Conservation (phyloP, 1,284 basidiomycete genomes). For the Coniferiporia weirii region DNA sequence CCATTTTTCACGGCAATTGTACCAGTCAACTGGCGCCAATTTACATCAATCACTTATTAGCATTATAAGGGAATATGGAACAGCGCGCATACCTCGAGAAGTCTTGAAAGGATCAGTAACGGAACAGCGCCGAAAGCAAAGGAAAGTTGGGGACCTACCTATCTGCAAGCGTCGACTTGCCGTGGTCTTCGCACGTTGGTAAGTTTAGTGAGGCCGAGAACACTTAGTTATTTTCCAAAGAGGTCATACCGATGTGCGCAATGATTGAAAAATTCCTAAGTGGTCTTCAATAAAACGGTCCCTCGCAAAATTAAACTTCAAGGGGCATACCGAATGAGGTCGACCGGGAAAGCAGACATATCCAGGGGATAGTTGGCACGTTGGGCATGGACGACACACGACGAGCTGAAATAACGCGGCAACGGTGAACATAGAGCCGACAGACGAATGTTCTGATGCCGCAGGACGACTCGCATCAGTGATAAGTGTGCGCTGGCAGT, state of each 20-base stretch:
- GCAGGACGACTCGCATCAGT: not conserved
- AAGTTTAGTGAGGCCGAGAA: not conserved
- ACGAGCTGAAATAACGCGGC: not conserved
- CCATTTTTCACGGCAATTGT: constrained; percentile 72
- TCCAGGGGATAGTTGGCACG: constrained; percentile 27
- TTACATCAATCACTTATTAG: not conserved
- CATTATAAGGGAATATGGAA: not conserved
- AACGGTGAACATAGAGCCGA: not conserved
- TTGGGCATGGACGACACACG: not conserved
- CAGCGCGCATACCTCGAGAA: constrained; percentile 54
- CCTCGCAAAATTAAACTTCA: not conserved
- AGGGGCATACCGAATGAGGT: constrained; percentile 63
- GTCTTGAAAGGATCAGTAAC: constrained; percentile 31
- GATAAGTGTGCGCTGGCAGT: not conserved
- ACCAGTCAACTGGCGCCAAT: constrained; percentile 65
- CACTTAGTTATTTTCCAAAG: not conserved
- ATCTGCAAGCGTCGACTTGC: constrained; percentile 90
- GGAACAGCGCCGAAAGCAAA: not conserved
- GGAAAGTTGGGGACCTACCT: constrained; percentile 39
- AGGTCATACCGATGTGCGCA: constrained; percentile 74
- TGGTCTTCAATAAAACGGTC: not conserved
- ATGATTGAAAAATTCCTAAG: constrained; percentile 92
- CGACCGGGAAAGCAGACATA: constrained; percentile 70
- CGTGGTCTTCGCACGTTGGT: constrained; percentile 59
- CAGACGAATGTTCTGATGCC: not conserved